A percentile compares a stretch with the other conserved stretches of the same genome.
Conservation (phyloP, 2,329 filamentous ascomycete genomes). For the Fusarium subtropicale region DNA sequence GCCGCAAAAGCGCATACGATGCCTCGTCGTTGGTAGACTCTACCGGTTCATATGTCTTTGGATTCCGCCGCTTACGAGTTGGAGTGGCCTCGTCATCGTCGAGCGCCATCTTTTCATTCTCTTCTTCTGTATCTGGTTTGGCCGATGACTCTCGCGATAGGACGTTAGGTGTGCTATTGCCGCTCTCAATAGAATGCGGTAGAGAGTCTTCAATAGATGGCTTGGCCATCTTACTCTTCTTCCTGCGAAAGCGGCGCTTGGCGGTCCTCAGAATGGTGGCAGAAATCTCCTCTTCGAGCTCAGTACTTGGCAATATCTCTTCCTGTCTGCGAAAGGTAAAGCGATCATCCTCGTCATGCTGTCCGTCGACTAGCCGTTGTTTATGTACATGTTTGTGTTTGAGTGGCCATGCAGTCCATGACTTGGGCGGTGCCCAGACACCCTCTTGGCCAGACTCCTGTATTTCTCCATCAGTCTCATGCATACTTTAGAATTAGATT, state of each 20-base stretch:
- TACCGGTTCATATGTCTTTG: slow-evolving; percentile 59
- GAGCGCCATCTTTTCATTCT: slow-evolving; percentile 28
- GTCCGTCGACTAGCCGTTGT: slow-evolving; percentile 61
- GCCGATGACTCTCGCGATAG: slow-evolving; percentile 38
- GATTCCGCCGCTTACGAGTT: background rate
- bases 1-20: slow-evolving; percentile 73
- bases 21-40: slow-evolving; percentile 77
- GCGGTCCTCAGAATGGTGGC: slow-evolving; percentile 74
- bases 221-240: slow-evolving; percentile 36
- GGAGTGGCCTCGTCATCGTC: slow-evolving; percentile 7
- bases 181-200: slow-evolving; percentile 14
- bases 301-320: slow-evolving; percentile 64
- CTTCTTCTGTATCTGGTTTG: slow-evolving; percentile 31
- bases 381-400: slow-evolving; percentile 70
- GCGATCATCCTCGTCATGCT: slow-evolving; percentile 60
- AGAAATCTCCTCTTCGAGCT: slow-evolving; percentile 76
- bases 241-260: slow-evolving; percentile 69
- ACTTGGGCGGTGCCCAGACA: slow-evolving; percentile 64
- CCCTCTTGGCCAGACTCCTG: slow-evolving; percentile 49
- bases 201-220: slow-evolving; percentile 41
- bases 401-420: slow-evolving; percentile 91
- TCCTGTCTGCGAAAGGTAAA: slow-evolving; percentile 63
- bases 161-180: slow-evolving; percentile 9
- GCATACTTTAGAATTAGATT: background rate
- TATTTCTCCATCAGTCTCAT: slow-evolving; percentile 6